Base-by-base conservation (phyloP, 2,329 filamentous ascomycete species). In the Aspergillus melleus region DNA sequence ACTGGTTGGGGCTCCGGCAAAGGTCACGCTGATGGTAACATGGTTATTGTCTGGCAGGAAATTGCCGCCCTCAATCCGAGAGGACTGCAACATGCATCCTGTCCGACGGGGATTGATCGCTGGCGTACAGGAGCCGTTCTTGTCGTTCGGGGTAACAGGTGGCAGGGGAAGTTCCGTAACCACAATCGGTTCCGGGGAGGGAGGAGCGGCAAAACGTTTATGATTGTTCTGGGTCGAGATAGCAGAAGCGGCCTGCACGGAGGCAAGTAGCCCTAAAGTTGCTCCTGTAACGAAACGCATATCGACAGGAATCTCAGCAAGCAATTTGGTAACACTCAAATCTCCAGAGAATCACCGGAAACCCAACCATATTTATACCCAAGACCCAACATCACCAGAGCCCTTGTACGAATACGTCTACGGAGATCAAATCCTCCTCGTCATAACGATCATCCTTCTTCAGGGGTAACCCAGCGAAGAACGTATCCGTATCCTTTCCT, bases 41-140 rank as follows among this genome's bases (percentile, higher is more conserved):
- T 83, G 79, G 0, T 76, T 73, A n/a, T 74, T 74, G 54, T 82
- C 77, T 0, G 79, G 76, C 0, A 75, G 65, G 49, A 82, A 83
- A 52, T 70, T 68, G 11, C 72, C 72, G 6, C 64, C 64, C 55
- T 77, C 73, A 6, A 70, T 47, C 3, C 60, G 59, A 6, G 62
- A 63, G 4, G 47, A 42, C 42, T 61, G 54, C 2, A 60, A 67
- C 24, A 76, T 77, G 58, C 79, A 80, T 1, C 78, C 79, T 1
- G 76, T 80, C 0, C 68, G 49, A 5, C 60, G 64, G 4, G 76
- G 73, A 62, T 78, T 79, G 29, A 77, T 59, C 0, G 64, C 64
- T 1, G 44, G 6, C 1, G 71, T 72, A 54, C 78, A 80, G 0
- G 76, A 69, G 0, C 75, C 76, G 0, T 55, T 55, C 1, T 52